phyloP scores from a whole-genome alignment of 2,329 filamentous ascomycete species.

The Beauveria australis region DNA sequence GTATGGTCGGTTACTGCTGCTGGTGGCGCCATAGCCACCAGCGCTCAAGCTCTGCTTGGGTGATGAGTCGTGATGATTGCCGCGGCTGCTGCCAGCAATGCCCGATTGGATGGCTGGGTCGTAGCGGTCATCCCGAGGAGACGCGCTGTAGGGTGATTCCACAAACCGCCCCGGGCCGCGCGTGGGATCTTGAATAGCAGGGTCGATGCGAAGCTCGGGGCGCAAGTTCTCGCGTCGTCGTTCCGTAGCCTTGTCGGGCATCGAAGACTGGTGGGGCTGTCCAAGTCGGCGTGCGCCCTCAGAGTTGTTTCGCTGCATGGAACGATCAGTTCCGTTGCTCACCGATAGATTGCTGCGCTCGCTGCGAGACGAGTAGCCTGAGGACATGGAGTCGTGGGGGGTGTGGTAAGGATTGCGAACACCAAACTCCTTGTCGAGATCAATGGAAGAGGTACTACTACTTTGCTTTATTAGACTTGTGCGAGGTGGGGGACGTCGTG shows the following conservation, averaged over 20 bases:
- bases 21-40: conserved; percentile 5
- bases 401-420: conserved; percentile 57
- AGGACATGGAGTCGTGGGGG: conserved; percentile 56
- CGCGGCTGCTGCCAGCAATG: conserved; percentile 3
- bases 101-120: conserved; percentile 19
- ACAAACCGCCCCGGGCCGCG: conserved; percentile 19
- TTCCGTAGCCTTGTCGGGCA: conserved; percentile 41
- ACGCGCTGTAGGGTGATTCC: conserved; percentile 21
- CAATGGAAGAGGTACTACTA: conserved; percentile 36
- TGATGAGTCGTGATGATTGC: background rate
- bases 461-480: conserved; percentile 37
- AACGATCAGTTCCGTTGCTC: conserved; percentile 36
- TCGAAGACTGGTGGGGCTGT: background rate
- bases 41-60: conserved; percentile 12
- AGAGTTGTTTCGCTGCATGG: conserved; percentile 7
- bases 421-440: conserved; percentile 53
- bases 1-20: background rate
- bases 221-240: conserved; percentile 26
- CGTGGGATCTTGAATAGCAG: conserved; percentile 20
- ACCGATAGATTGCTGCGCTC: conserved; percentile 51
- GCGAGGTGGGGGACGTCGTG: conserved; percentile 44
- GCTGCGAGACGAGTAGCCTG: conserved; percentile 53
- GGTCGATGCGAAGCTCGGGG: conserved; percentile 26
- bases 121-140: conserved; percentile 17
- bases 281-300: background rate